Conservation (phyloP, 805 yeast species). For the Saccharomyces mikatae region DNA sequence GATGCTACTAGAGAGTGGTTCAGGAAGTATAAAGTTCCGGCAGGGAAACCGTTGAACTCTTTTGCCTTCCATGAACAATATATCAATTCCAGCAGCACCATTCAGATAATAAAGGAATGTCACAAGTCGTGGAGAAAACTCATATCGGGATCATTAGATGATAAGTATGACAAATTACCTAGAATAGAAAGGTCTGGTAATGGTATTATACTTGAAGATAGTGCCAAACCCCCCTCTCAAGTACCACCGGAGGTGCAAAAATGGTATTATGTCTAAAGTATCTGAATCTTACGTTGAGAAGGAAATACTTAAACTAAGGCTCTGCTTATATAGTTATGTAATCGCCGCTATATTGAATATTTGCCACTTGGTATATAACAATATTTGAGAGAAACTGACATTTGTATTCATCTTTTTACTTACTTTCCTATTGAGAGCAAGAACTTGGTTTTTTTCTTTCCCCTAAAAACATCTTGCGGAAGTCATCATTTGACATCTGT, state of each 20-base stretch:
- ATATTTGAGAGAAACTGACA: not conserved
- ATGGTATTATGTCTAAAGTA: slow-evolving; percentile 25
- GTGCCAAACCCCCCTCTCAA: slow-evolving; percentile 23
- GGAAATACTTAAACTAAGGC: not conserved
- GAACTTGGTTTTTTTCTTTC: slow-evolving; percentile 3
- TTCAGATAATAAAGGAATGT: slow-evolving; percentile 54
- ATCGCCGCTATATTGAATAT: not conserved
- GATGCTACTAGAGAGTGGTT: slow-evolving; percentile 71
- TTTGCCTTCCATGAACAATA: slow-evolving; percentile 71
- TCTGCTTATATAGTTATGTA: not conserved
- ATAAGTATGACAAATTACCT: slow-evolving; percentile 29
- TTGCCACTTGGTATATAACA: not conserved
- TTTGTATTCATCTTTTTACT: not conserved
- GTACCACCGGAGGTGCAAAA: slow-evolving; percentile 37
- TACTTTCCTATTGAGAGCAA: not conserved
- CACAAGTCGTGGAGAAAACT: slow-evolving; percentile 59
- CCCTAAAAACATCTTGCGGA: slow-evolving; percentile 31
- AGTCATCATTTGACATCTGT: slow-evolving; percentile 29
- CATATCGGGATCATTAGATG: slow-evolving; percentile 36
- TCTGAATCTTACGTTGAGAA: not conserved
- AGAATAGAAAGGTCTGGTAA: slow-evolving; percentile 49
- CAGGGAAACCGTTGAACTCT: slow-evolving; percentile 66
- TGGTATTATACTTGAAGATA: slow-evolving; percentile 20
- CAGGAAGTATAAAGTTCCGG: slow-evolving; percentile 74
- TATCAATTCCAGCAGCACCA: slow-evolving; percentile 49